Conservation (phyloP, 768 basidiomycete species). For the Peribolospora baueri region DNA sequence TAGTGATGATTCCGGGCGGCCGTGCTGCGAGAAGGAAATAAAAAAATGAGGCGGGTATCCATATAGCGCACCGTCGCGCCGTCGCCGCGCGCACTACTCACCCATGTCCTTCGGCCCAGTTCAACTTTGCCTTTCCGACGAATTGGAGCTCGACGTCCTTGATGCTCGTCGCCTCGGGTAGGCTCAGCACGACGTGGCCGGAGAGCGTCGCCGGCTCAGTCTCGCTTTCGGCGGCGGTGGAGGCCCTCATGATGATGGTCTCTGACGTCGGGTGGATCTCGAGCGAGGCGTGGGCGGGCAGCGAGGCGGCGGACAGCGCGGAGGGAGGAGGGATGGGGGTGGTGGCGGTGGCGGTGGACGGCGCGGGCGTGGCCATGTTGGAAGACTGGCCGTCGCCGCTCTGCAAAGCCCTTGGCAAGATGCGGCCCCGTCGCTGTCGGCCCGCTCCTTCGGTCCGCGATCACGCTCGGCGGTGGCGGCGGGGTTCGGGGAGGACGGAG, state of each 20-base stretch:
- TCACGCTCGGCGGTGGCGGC: too few species aligned
- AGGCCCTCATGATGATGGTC: conserved; percentile 45
- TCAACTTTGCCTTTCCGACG: conserved; percentile 7
- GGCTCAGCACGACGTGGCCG: conserved; percentile 54
- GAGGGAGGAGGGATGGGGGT: neutral
- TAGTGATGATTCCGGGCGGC: conserved; percentile 18
- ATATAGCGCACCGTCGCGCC: neutral
- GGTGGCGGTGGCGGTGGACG: neutral
- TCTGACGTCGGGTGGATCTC: conserved; percentile 56
- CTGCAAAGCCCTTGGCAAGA: too few species aligned
- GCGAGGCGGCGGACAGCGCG: neutral
- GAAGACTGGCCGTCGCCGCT: neutral
- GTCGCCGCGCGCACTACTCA: neutral
- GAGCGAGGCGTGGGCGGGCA: conserved; percentile 19
- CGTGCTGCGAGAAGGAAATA: conserved; percentile 9
- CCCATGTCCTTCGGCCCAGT: conserved; percentile 6
- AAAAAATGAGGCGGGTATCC: neutral
- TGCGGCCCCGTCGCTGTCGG: too few species aligned
- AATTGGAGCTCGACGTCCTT: conserved; percentile 11
- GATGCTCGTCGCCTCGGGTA: conserved; percentile 53
- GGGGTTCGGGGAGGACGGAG: too few species aligned
- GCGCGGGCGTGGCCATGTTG: neutral
- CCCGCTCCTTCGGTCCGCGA: too few species aligned
- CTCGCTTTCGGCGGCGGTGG: conserved; percentile 36
- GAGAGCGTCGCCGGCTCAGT: conserved; percentile 58